Evolutionary conservation across 31 red algal species (phyloP).

Genomic region (Odonthalia washingtoniensis): DNA sequence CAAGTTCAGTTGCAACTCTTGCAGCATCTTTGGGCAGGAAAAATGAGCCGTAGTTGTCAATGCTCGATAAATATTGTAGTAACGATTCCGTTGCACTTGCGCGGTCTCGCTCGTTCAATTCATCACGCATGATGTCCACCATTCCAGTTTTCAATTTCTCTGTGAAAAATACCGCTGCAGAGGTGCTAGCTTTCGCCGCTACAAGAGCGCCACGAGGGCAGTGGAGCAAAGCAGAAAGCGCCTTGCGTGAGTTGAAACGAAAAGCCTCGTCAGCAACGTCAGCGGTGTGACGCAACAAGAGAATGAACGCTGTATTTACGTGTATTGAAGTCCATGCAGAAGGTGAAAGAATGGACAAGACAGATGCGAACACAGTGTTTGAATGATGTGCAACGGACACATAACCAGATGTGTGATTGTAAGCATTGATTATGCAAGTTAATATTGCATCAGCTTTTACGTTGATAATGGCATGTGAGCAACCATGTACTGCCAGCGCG

Average conservation of each 20-base stretch:
- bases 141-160: conserved; percentile 44
- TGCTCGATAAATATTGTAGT: conserved; percentile 51
- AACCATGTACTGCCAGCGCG: conserved; percentile 54
- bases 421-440: conserved; percentile 37
- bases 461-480: conserved; percentile 65
- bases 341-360: conserved; percentile 57
- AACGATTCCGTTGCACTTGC: neutral
- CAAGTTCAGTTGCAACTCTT: conserved; percentile 61
- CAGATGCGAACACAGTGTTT: conserved; percentile 49
- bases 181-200: conserved; percentile 22
- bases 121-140: conserved; percentile 37
- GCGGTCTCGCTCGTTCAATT: neutral
- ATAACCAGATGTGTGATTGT: conserved; percentile 51
- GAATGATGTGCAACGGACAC: conserved; percentile 54
- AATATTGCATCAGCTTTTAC: conserved; percentile 60
- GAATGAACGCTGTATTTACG: conserved; percentile 64
- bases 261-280: conserved; percentile 47
- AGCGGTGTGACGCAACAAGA: conserved; percentile 55
- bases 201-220: conserved; percentile 42
- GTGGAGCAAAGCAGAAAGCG: conserved; percentile 56
- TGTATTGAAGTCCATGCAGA: conserved; percentile 64
- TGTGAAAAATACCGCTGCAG: conserved; percentile 36
- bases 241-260: conserved; percentile 63
- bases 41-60: conserved; percentile 26
- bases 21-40: conserved; percentile 68